Evolutionary conservation across 2,329 filamentous ascomycete species (phyloP), one percentile per base, ranked within the genome.

Genomic region (Cordyceps pruinosa): DNA sequence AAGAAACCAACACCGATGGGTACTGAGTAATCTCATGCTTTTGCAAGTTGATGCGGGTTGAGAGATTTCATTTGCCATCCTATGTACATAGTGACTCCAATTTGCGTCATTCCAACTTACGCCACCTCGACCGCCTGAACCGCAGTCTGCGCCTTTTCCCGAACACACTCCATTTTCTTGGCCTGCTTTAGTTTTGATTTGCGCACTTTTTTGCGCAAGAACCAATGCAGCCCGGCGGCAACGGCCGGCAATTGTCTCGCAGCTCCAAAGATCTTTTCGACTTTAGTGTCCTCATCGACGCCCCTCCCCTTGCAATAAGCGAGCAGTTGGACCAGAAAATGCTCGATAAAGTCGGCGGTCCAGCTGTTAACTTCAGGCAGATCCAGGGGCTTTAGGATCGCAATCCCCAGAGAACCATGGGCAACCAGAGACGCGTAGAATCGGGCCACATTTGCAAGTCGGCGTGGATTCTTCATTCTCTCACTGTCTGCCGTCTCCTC

Each of bases 281-380:
- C 72, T 1, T 76, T 75, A 55, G 77, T 76, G 58, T 85, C 81
- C 60, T 85, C 78, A 59, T 77, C 75, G 2, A 70, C 68, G 5
- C 65, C 73, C 56, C 77, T 74, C 30, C 70, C 66, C 59, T 73
- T 69, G 17, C 84, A 84, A 63, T 87, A 82, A 46, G 89, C 78
- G 32, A 97, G 82, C 13, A 91, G 72, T 2, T 85, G 88, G 49
- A 94, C 84, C 17, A 97, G 77, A 62, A 97, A 73, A 8, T 94
- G 76, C 70, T 97, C 90, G 46, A 92, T 78, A 67, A 97, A 94
- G 25, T 83, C 82, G 57, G 81, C 84, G 0, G 89, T 90, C 72
- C 88, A 91, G 8, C 83, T 75, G 66, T 90, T 88, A 51, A 96
- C 72, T 62, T 89, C 89, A 1, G 85, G 82, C 54, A 97, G 83